Base-by-base conservation (phyloP, 495 filamentous ascomycete genomes). In the Neurospora sp. region DNA sequence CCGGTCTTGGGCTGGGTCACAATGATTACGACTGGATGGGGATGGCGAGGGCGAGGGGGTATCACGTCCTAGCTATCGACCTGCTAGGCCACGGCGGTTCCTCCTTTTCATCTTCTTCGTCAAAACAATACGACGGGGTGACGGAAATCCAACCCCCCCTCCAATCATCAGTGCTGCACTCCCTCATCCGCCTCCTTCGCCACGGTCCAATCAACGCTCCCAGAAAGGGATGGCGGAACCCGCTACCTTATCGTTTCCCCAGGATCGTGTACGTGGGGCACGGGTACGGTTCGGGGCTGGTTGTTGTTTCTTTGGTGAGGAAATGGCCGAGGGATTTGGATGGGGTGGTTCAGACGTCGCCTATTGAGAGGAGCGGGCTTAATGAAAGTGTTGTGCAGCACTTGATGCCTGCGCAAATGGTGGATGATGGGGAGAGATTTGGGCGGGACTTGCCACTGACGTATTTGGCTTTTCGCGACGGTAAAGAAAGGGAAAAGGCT, bases 1-100 rank as follows among this genome's bases (percentile, higher is more conserved):
- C 40, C 7, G 73, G 72, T 31, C 37, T 75, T 6, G 69, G 70
- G 14, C 69, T 70, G 14, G 68, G 44, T 7, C 18, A 46, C 3
- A 18, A n/a, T 3, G 42, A n/a, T 46, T 46, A 18, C 8, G 3
- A 46, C 18, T 46, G 1, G 2, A 46, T 10, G 0, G 0, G 6
- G 3, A n/a, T 46, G 7, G 42, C 18, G 8, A 46, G 2, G 42
- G 18, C 3, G 16, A n/a, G 42, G 42, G 42, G 42, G 18, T 44
- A 44, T 44, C 42, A 44, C 9, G 7, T 44, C 9, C 9, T 44
- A 6, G 42, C 18, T 0, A 6, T 44, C 0, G 18, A 44, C 2
- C 0, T 44, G 7, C 3, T 44, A 0, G 42, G 42, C 0, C 42
- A 44, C 7, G 18, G 42, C 3, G 41, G 18, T 44, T 42, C 40